A percentile compares a stretch with the other conserved stretches of the same genome.
phyloP scores from a whole-genome alignment of 208 protist genomes.

The Acanthamoeba castellanii region DNA sequence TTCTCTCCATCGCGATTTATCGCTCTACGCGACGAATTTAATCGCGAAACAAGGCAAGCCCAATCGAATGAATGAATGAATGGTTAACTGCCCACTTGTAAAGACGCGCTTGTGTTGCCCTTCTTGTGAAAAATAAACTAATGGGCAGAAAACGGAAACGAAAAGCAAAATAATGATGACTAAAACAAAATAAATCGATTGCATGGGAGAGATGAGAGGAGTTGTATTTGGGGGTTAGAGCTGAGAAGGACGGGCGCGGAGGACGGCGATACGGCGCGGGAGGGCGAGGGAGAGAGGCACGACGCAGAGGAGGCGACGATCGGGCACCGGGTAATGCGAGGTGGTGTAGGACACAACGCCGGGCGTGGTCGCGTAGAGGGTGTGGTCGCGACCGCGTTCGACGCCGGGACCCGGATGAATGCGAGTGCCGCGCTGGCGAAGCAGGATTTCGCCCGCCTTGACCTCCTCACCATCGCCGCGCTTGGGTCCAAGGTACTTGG shows the following conservation, averaged over 20 bases:
- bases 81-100: too few species aligned
- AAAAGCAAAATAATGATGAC: too few species aligned
- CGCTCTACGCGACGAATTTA: background rate
- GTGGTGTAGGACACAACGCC: constrained; percentile 73
- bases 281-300: constrained; percentile 1
- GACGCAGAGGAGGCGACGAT: constrained; percentile 42
- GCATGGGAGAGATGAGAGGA: background rate
- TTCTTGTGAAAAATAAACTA: too few species aligned
- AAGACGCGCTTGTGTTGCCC: too few species aligned
- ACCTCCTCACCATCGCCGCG: constrained; percentile 76
- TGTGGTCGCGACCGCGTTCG: constrained; percentile 81
- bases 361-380: constrained; percentile 77
- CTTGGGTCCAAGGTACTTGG: constrained; percentile 85
- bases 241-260: constrained; percentile 43
- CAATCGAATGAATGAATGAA: too few species aligned
- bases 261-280: background rate
- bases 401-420: constrained; percentile 78
- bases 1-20: background rate
- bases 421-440: constrained; percentile 81
- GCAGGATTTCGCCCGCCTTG: constrained; percentile 83
- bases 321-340: constrained; percentile 43
- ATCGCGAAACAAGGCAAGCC: background rate
- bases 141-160: too few species aligned
- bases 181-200: background rate
- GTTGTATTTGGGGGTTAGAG: background rate